Evolutionary conservation across 208 protist species (phyloP).

Genomic region (Acanthamoeba culbertsoni): DNA sequence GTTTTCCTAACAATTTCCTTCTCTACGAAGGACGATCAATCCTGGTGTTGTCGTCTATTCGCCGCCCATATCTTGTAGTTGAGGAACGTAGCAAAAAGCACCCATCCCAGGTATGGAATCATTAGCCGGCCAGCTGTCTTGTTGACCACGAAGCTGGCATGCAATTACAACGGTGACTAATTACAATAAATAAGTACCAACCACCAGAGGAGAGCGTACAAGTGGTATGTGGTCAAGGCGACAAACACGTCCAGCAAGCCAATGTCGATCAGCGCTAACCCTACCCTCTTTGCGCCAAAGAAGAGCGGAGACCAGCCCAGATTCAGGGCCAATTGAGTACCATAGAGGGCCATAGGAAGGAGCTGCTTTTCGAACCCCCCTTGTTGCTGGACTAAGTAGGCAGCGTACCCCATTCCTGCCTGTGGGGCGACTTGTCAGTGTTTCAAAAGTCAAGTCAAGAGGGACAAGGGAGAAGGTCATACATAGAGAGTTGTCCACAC

Average conservation of each 20-base stretch:
- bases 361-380: not conserved
- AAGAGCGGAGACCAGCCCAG: conserved; percentile 30
- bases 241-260: not conserved
- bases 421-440: not conserved
- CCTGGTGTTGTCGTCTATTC: not conserved
- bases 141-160: not conserved
- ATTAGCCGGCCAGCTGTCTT: conserved; percentile 26
- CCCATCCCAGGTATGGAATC: conserved; percentile 33
- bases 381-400: not conserved
- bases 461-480: not conserved
- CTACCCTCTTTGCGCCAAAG: conserved; percentile 34
- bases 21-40: not conserved
- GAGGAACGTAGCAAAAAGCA: not conserved
- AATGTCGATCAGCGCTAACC: conserved; percentile 21
- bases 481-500: conserved; percentile 41
- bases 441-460: not conserved
- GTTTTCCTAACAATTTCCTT: not conserved
- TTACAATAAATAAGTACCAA: not conserved
- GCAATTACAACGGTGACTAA: not conserved
- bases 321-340: conserved; percentile 6
- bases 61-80: not conserved
- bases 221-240: not conserved
- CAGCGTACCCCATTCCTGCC: not conserved
- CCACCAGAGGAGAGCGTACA: not conserved
- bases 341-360: conserved; percentile 2